Conservation (phyloP, 192 early-diverging fungal genomes). For the Backusella westeae region DNA sequence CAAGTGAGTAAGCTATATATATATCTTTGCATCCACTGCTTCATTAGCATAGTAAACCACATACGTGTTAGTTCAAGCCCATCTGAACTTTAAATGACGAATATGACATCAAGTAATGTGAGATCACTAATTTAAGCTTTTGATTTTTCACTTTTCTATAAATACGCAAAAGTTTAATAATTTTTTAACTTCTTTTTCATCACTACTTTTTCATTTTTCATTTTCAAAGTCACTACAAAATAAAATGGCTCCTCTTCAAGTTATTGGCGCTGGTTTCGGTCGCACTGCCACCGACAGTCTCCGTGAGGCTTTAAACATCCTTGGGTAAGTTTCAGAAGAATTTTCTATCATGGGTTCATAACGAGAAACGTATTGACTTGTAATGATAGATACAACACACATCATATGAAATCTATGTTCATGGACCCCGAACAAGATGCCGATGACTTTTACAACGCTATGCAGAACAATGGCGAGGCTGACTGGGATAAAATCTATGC, state of each 20-base stretch:
- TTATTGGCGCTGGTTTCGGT: constrained; percentile 25
- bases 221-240: neutral
- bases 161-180: neutral
- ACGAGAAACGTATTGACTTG: neutral
- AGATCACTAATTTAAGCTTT: neutral
- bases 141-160: neutral
- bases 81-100: neutral
- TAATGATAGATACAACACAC: constrained; percentile 10
- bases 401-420: neutral
- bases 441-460: constrained; percentile 7
- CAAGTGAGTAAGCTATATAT: no score
- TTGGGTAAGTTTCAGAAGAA: neutral
- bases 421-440: neutral
- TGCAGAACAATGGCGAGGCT: neutral
- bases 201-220: neutral
- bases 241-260: constrained; percentile 17
- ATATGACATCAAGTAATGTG: neutral
- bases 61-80: neutral
- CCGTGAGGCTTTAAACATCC: constrained; percentile 13
- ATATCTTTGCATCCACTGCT: no score
- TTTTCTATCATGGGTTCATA: neutral
- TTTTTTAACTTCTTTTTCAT: neutral
- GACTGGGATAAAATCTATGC: constrained; percentile 23
- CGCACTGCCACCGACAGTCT: constrained; percentile 26
- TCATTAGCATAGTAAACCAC: no score